Evolutionary conservation across 257 asterid species (phyloP), one percentile per base, ranked within the genome.

Genomic region (Scutellaria baicalensis): DNA sequence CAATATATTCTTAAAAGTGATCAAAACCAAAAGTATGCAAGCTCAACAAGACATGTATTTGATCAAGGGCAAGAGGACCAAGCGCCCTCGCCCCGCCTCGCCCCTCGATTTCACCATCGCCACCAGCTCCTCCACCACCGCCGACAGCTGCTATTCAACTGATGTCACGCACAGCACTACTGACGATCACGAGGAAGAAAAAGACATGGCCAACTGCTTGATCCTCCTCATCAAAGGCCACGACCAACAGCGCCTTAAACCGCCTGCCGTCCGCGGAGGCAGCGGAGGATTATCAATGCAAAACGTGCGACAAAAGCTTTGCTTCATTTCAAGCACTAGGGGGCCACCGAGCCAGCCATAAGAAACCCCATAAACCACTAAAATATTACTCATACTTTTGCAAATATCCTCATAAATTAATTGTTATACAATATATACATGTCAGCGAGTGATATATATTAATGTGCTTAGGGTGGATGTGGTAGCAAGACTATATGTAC

Each of bases 331-430:
- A 94, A 79, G 98, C 99, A 6, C 68, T 94, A 2, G 98, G 99
- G 0, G 99, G 99, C 0, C 99, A 94, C 60, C 80, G 98, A 0
- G 95, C 99, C 0, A 91, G 99, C 47, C 99, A 93, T 78, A 83
- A 77, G 81, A 91, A 85, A 50, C 91, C 94, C 11, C 82, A 73
- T 5, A 77, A 74, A 72, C 54, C 77, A 2, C 1, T 55, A n/a
- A 16, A 59, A n/a, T n/a, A n/a, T n/a, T n/a, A n/a, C n/a, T n/a
- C n/a, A n/a, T n/a, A n/a, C n/a, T n/a, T n/a, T n/a, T n/a, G n/a
- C n/a, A n/a, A n/a, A n/a, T n/a, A n/a, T n/a, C n/a, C n/a, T n/a
- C n/a, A n/a, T n/a, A n/a, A n/a, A n/a, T n/a, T n/a, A n/a, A n/a
- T n/a, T n/a, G n/a, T n/a, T n/a, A n/a, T n/a, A n/a, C n/a, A n/a